These are phyloP conservation scores for Botrytis fragariae DNA, from an alignment of 2,329 filamentous ascomycete species.

Conservation along the genomic window DNA sequence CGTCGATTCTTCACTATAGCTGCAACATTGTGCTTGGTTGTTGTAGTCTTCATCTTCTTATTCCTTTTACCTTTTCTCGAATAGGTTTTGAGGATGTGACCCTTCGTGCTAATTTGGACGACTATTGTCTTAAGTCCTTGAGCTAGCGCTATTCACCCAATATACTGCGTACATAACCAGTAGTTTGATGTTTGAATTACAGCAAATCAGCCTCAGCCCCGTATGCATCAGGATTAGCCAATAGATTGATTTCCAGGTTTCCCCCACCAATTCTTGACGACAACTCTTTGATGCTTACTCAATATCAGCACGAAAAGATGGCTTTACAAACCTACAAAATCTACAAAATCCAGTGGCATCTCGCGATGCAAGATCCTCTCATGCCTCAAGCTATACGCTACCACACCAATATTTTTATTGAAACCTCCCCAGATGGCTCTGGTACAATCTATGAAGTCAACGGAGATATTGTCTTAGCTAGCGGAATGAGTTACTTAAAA, in stretches of 20 bases:
- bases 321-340: not conserved
- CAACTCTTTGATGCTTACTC: not conserved
- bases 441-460: not conserved
- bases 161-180: too few relatives aligned
- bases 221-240: not conserved
- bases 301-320: not conserved
- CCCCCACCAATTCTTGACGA: not conserved
- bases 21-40: slow-evolving; percentile 53
- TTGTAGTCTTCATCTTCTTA: slow-evolving; percentile 42
- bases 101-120: not conserved
- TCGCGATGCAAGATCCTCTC: not conserved
- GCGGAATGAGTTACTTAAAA: not conserved
- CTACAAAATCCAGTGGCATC: not conserved
- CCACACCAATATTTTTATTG: not conserved
- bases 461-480: not conserved
- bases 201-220: not conserved
- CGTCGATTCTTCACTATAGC: slow-evolving; percentile 66
- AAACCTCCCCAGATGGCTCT: not conserved
- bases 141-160: not conserved
- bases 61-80: slow-evolving; percentile 46
- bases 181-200: too few relatives aligned
- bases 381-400: not conserved
- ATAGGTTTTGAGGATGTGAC: not conserved
- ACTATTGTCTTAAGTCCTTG: not conserved
- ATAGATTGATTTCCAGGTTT: not conserved